Percentiles rank a stretch among this genome's conserved stretches.
Evolutionary conservation across 306 rosid genomes (phyloP).

Genomic region (Quercus wislizeni): DNA sequence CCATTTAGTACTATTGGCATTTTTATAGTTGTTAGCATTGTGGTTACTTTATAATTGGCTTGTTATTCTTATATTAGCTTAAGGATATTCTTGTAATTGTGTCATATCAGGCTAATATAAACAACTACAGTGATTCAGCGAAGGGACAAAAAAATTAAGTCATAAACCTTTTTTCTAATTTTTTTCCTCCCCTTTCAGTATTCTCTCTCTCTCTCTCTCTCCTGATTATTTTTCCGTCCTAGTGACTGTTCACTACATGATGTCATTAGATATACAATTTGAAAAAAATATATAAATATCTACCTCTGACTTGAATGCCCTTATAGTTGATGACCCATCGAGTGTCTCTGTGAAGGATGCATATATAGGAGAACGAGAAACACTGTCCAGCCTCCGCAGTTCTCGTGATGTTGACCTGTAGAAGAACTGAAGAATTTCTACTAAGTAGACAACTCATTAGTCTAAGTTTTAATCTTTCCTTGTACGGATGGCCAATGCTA

Average conservation of each 20-base stretch:
- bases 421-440: slow-evolving; percentile 58
- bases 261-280: background rate
- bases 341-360: slow-evolving; percentile 91
- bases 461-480: background rate
- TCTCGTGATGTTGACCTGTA: slow-evolving; percentile 97
- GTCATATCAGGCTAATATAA: too few relatives aligned
- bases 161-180: too few relatives aligned
- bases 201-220: too few relatives aligned
- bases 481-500: background rate
- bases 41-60: too few relatives aligned
- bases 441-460: slow-evolving; percentile 6
- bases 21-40: background rate
- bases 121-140: too few relatives aligned
- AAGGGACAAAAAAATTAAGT: too few relatives aligned
- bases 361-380: slow-evolving; percentile 96
- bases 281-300: slow-evolving; percentile 8
- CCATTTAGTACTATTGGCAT: background rate
- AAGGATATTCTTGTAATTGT: too few relatives aligned
- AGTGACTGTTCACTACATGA: slow-evolving; percentile 3
- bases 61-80: too few relatives aligned
- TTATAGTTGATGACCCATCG: slow-evolving; percentile 81
- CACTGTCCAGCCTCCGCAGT: slow-evolving; percentile 87
- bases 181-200: too few relatives aligned
- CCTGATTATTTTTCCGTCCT: background rate
- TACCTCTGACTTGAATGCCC: slow-evolving; percentile 92